Evolutionary conservation across 106 monocot species (phyloP).

Genomic region (Dendrobium officinale): DNA sequence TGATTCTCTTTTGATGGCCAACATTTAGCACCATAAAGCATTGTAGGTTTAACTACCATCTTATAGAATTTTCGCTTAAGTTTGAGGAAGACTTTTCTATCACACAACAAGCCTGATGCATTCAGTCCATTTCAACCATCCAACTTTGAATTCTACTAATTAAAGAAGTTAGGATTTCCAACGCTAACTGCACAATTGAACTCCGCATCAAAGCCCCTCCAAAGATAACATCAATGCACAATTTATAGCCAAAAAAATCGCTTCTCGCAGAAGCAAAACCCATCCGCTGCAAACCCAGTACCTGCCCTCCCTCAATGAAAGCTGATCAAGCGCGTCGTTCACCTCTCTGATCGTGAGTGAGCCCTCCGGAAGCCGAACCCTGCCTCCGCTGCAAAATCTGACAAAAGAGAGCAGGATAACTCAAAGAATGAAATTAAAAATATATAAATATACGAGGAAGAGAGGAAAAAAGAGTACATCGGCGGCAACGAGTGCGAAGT

Average conservation of each 20-base stretch:
- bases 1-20: no score
- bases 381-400: conserved; percentile 89
- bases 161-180: not conserved
- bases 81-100: no score
- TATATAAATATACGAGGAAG: not conserved
- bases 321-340: conserved; percentile 72
- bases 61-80: no score
- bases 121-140: no score
- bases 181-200: no score
- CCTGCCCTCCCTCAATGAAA: conserved; percentile 71
- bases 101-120: no score
- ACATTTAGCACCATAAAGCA: no score
- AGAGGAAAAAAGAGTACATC: conserved; percentile 30
- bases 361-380: conserved; percentile 63
- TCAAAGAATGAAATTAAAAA: not conserved
- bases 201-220: no score
- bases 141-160: no score
- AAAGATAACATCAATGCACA: not conserved
- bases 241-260: not conserved
- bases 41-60: no score
- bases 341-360: conserved; percentile 83
- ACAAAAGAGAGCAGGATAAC: not conserved
- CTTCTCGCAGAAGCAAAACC: not conserved
- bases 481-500: conserved; percentile 77
- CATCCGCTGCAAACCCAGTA: conserved; percentile 2